Evolutionary conservation across 2,329 filamentous ascomycete genomes (phyloP).

Genomic region (Thelonectria olida): DNA sequence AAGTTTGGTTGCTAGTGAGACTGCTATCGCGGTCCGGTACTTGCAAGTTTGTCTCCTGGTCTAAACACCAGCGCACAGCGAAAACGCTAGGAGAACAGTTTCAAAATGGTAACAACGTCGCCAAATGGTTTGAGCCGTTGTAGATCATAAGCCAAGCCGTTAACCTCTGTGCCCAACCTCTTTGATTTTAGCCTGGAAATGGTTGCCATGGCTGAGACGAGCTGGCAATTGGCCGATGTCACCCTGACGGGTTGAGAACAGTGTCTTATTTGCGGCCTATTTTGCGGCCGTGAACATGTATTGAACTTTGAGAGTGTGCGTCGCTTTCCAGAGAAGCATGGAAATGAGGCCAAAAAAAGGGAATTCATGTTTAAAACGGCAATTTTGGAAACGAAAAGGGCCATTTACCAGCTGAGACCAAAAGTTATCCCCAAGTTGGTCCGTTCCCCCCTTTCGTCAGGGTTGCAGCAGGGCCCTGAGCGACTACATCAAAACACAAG

Average conservation of each 20-base stretch:
- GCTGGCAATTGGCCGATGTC: slow-evolving; percentile 6
- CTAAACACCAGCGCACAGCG: background rate
- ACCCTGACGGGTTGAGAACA: slow-evolving; percentile 1
- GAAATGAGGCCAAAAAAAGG: background rate
- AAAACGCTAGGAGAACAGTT: slow-evolving; percentile 6
- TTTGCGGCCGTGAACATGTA: background rate
- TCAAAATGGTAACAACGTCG: slow-evolving; percentile 18
- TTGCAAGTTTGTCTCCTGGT: background rate
- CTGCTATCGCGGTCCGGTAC: background rate
- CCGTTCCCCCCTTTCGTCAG: background rate
- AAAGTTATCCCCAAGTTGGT: background rate
- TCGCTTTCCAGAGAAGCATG: background rate
- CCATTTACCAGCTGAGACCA: background rate
- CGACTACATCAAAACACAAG: slow-evolving; percentile 42
- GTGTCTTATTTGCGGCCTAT: background rate
- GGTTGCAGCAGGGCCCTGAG: slow-evolving; percentile 22
- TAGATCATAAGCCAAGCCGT: slow-evolving; percentile 13
- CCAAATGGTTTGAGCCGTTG: slow-evolving; percentile 22
- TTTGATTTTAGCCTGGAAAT: background rate
- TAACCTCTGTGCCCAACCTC: background rate
- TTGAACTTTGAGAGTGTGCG: background rate
- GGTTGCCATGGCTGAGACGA: slow-evolving; percentile 14
- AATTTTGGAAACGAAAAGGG: background rate
- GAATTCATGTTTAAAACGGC: background rate
- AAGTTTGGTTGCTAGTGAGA: slow-evolving; percentile 6